Evolutionary conservation across 2,329 filamentous ascomycete genomes (phyloP).

Genomic region (Phoma sp.): DNA sequence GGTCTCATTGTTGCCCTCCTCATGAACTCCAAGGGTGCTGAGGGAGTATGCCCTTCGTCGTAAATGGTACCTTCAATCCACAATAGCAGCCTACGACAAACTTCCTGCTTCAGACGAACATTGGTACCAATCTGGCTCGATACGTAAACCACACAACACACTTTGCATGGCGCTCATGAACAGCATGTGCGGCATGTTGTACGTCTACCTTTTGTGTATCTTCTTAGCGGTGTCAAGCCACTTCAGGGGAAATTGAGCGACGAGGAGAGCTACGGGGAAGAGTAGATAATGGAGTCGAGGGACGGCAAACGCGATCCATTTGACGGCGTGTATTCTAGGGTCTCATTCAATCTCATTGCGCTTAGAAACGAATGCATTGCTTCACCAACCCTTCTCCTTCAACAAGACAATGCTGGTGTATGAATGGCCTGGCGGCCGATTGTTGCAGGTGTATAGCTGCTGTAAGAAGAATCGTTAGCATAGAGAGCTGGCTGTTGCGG

Average conservation of each 20-base stretch:
- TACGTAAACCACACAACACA: slow-evolving; percentile 30
- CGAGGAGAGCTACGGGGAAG: slow-evolving; percentile 15
- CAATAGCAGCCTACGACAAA: slow-evolving; percentile 42
- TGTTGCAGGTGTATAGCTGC: no score
- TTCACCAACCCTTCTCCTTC: slow-evolving; percentile 14
- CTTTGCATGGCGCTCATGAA: slow-evolving; percentile 36
- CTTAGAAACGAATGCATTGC: slow-evolving; percentile 44
- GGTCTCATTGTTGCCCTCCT: slow-evolving; percentile 97
- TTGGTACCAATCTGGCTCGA: slow-evolving; percentile 25
- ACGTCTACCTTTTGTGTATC: slow-evolving; percentile 47
- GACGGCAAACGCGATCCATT: slow-evolving; percentile 43
- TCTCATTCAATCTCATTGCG: slow-evolving; percentile 38
- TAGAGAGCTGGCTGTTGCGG: no score
- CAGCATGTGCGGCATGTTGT: slow-evolving; percentile 39
- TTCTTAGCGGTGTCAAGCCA: slow-evolving; percentile 25
- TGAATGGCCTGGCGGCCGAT: no score
- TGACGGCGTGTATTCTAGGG: slow-evolving; percentile 46
- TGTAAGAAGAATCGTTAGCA: no score
- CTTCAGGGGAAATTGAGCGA: slow-evolving; percentile 12
- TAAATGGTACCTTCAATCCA: slow-evolving; percentile 10
- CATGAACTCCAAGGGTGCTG: slow-evolving; percentile 89
- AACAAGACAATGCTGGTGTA: no score
- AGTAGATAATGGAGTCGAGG: slow-evolving; percentile 44
- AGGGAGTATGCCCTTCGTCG: slow-evolving; percentile 23
- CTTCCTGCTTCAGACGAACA: slow-evolving; percentile 34